Base-by-base conservation (phyloP, 495 filamentous ascomycete species). In the Aspergillus sparsus region DNA sequence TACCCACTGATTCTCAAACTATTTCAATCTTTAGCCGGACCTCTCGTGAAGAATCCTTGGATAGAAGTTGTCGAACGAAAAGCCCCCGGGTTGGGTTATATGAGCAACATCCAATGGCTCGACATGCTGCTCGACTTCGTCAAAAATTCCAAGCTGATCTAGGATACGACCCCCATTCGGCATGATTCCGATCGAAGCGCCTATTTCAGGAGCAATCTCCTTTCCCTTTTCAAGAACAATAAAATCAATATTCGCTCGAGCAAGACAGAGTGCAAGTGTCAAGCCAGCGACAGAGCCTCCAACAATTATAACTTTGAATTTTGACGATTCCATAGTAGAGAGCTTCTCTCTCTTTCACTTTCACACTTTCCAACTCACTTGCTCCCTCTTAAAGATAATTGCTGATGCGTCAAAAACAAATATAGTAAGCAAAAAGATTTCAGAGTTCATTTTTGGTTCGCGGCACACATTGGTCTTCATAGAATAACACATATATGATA, bases 91-190 rank as follows among this genome's bases (percentile, higher is more conserved):
- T 5, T 49, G 42, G 10, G 33, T 27, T 3, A 55, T 32, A 49
- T 42, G 41, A 15, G 44, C 51, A n/a, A 49, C 8, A 15, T 16
- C 41, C 15, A 61, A 39, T 18, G 53, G 53, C 37, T 55, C 53
- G 15, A 55, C 45, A n/a, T 45, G 53, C n/a, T 45, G 31, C 18
- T 45, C 53, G 21, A 55, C 18, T 15, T 45, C 34, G 8, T 27
- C 6, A 13, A 45, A 61, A 11, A 61, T 12, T 32, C 58, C 58
- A 35, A 61, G 42, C 53, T 61, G 58, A 35, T 61, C 58, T 8
- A 61, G 58, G 42, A 61, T 55, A 13, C 52, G 52, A 12, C 41
- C 52, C 5, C 58, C 58, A 44, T 55, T 61, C n/a, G 58, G 58
- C 16, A 55, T 41, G 4, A 61, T 39, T 1, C 45, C 52, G 36